Evolutionary conservation across 176 grass and related monocot species (phyloP), one percentile per base, ranked within the genome.

Genomic region (Triticum dicoccoides): DNA sequence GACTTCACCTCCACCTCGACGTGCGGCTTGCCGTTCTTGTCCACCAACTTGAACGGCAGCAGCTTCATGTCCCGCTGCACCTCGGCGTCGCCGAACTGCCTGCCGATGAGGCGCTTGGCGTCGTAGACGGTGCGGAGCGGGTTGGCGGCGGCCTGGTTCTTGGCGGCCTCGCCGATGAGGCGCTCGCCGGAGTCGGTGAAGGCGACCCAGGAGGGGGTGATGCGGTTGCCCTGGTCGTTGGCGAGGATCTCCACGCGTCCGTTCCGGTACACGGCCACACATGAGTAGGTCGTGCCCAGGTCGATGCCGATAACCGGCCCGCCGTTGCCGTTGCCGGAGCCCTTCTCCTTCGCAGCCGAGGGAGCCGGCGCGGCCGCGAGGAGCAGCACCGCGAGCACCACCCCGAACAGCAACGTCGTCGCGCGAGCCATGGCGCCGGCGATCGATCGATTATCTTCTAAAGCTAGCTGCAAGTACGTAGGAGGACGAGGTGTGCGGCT

Each of bases 181-280:
- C 45, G 45, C 45, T 49, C 45, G 45, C 45, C 45, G 45, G 45
- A 49, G 45, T 49, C 12, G 0, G 45, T 49, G 45, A 95, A 95
- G 17, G 93, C 93, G n/a, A 92, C 93, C 90, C 93, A 95, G 39
- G 93, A 95, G 2, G 93, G 90, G 3, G 90, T 95, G 74, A 95
- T 95, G 32, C 95, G 92, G 81, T 97, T 97, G 0, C 95, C 95
- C 66, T 94, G 95, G 68, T 97, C 95, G 47, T 95, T 97, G 65
- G 95, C 95, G 88, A 95, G 90, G 86, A 97, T 97, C 88, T 97
- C 95, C 58, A 94, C 90, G 56, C 79, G 82, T 10, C 90, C 86
- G 87, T 90, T 80, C 80, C 93, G 47, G 93, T 95, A 93, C 11
- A 95, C 94, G 44, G 91, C 94, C 9, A 96, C 94, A 78, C 94